Conservation (phyloP, 306 rosid species). For the Sesbania bispinosa region DNA sequence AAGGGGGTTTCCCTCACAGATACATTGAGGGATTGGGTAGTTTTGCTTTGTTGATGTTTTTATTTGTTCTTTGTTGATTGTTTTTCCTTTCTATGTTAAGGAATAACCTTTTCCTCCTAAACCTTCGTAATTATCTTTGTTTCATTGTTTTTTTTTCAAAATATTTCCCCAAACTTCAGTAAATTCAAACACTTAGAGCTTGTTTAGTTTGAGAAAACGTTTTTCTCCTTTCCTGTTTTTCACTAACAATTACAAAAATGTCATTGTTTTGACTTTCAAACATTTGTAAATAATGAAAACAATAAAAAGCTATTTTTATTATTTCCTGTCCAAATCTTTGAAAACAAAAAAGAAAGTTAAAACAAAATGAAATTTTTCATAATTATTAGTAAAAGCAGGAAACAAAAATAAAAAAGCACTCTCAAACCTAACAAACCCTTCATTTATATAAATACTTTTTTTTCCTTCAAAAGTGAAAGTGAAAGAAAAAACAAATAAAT, state of each 20-base stretch:
- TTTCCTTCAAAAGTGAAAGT: conserved; percentile 2
- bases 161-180: neutral
- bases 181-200: neutral
- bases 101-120: neutral
- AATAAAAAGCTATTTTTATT: neutral
- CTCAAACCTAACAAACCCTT: neutral
- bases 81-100: neutral
- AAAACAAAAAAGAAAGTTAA: neutral
- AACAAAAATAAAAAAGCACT: too few relatives aligned
- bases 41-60: neutral
- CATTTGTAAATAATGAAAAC: neutral
- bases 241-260: neutral
- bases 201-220: neutral
- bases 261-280: neutral
- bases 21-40: neutral
- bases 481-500: neutral
- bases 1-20: neutral
- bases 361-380: too few relatives aligned
- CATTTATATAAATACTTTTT: neutral
- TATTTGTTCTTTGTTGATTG: neutral
- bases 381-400: too few relatives aligned
- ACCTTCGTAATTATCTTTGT: neutral
- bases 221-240: neutral
- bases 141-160: neutral
- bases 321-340: neutral